phyloP scores from a whole-genome alignment of 306 rosid genomes.

The Rosa rugosa region DNA sequence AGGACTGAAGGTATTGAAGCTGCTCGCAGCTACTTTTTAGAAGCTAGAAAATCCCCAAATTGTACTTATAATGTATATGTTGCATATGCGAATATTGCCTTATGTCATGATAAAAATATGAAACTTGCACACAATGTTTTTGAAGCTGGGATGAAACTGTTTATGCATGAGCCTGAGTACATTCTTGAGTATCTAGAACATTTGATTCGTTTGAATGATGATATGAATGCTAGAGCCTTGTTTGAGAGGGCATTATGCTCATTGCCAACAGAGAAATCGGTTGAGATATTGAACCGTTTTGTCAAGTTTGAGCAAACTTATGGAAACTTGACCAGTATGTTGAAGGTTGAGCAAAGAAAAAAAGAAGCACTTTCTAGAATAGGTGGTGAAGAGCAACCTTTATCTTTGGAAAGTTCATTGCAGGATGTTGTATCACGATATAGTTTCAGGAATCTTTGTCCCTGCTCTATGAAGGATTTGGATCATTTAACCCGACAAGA shows the following conservation, averaged over 20 bases:
- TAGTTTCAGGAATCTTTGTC: conserved; percentile 87
- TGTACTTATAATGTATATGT: conserved; percentile 88
- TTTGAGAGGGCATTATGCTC: conserved; percentile 82
- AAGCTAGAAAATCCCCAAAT: conserved; percentile 73
- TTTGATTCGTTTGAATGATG: conserved; percentile 85
- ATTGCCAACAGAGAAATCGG: conserved; percentile 66
- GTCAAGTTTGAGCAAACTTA: conserved; percentile 79
- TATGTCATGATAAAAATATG: conserved; percentile 85
- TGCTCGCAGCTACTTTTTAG: conserved; percentile 82
- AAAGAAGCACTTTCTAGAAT: conserved; percentile 72
- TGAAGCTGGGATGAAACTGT: conserved; percentile 81
- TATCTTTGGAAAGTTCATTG: conserved; percentile 31
- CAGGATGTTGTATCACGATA: conserved; percentile 87
- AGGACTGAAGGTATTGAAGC: conserved; percentile 93
- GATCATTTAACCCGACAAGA: conserved; percentile 41
- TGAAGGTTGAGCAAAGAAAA: conserved; percentile 89
- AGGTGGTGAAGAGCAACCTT: conserved; percentile 52
- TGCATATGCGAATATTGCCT: conserved; percentile 79
- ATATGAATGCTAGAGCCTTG: conserved; percentile 78
- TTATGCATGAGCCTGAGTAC: conserved; percentile 80
- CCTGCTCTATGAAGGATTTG: conserved; percentile 58
- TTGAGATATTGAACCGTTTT: conserved; percentile 88
- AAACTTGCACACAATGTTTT: conserved; percentile 84
- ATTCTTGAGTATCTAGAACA: conserved; percentile 91
- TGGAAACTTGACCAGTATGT: conserved; percentile 84